phyloP scores from a whole-genome alignment of 1,139 yeast species.

The Yarrowia galli region DNA sequence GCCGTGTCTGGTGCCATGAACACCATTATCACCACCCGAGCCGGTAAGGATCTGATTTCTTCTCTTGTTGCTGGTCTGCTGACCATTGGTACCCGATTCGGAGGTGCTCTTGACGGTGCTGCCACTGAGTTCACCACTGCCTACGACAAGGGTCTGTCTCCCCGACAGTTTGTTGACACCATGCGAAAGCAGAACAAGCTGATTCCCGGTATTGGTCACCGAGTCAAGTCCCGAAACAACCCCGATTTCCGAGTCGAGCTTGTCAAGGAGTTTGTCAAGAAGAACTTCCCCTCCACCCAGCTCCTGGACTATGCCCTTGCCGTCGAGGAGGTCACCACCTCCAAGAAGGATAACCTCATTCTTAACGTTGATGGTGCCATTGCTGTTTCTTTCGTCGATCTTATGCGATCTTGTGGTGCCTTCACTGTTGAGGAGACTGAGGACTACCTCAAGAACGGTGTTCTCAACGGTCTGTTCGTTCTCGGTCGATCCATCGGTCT shows the following conservation, averaged over 20 bases:
- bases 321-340: constrained; percentile 58
- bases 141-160: constrained; percentile 56
- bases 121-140: constrained; percentile 57
- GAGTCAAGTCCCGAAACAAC: constrained; percentile 58
- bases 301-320: constrained; percentile 58
- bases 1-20: constrained; percentile 60
- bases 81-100: constrained; percentile 58
- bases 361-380: constrained; percentile 58
- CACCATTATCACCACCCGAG: constrained; percentile 58
- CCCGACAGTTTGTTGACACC: constrained; percentile 57
- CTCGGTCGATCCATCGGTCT: constrained; percentile 58
- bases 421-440: constrained; percentile 56
- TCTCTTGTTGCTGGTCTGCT: constrained; percentile 57
- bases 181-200: constrained; percentile 59
- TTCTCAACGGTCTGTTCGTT: constrained; percentile 57
- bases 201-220: constrained; percentile 59
- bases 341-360: constrained; percentile 58
- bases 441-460: constrained; percentile 57
- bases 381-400: constrained; percentile 57
- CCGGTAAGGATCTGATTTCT: constrained; percentile 58
- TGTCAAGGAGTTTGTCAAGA: constrained; percentile 57
- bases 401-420: constrained; percentile 56
- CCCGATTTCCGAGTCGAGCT: constrained; percentile 59
- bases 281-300: constrained; percentile 56
- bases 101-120: constrained; percentile 59